A percentile compares a stretch with the other conserved stretches of the same genome.
Conservation (phyloP, 2,329 filamentous ascomycete genomes). For the Nemania sp. region DNA sequence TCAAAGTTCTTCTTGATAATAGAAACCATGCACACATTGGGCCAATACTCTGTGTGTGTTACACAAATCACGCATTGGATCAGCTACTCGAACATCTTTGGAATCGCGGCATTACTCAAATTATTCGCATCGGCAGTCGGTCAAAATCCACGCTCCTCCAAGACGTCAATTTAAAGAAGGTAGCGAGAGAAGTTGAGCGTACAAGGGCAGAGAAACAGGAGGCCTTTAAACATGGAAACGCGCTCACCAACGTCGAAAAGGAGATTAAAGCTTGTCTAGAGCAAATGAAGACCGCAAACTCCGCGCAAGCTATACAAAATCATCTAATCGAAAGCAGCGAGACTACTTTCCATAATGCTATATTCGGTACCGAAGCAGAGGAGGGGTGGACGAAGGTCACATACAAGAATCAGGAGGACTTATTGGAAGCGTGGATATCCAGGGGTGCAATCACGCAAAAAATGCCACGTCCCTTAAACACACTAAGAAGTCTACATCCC, state of each 20-base stretch:
- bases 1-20: conserved; percentile 64
- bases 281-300: conserved; percentile 31
- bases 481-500: background rate
- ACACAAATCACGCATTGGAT: conserved; percentile 64
- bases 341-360: conserved; percentile 5
- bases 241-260: conserved; percentile 30
- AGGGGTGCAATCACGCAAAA: background rate
- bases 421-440: conserved; percentile 4
- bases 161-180: conserved; percentile 55
- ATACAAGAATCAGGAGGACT: background rate
- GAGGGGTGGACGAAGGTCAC: conserved; percentile 16
- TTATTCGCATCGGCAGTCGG: conserved; percentile 71
- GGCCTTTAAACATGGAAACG: conserved; percentile 45
- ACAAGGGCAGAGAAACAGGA: conserved; percentile 55
- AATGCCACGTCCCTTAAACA: conserved; percentile 3
- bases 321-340: conserved; percentile 6
- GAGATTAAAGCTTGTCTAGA: conserved; percentile 17
- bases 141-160: conserved; percentile 66
- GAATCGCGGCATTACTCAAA: conserved; percentile 57
- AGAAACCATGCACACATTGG: conserved; percentile 56
- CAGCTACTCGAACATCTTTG: conserved; percentile 71
- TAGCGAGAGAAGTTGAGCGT: conserved; percentile 40
- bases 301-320: conserved; percentile 38
- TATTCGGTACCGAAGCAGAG: conserved; percentile 14
- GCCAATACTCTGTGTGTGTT: conserved; percentile 63